Conservation (phyloP, 2,329 filamentous ascomycete genomes). For the Ampelomyces quisqualis region DNA sequence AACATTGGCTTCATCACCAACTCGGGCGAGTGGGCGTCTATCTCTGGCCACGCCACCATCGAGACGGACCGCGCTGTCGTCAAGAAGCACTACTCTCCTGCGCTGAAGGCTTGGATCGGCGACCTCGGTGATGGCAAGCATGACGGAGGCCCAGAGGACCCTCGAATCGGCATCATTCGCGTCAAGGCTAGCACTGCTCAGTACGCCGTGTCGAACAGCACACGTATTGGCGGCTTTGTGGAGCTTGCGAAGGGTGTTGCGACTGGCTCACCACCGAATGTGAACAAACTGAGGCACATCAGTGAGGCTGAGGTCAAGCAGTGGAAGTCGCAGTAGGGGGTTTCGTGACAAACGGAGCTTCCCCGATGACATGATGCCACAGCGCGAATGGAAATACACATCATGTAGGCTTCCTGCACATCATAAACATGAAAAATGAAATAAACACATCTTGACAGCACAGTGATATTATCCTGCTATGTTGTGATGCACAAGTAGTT, state of each 20-base stretch:
- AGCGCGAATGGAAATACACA: neutral
- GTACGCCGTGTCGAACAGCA: constrained; percentile 66
- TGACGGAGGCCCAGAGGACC: constrained; percentile 78
- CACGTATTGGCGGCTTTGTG: constrained; percentile 62
- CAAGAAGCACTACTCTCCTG: constrained; percentile 67
- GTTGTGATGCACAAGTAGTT: too few relatives aligned
- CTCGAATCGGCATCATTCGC: constrained; percentile 77
- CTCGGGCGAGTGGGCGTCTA: constrained; percentile 80
- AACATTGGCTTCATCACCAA: constrained; percentile 79
- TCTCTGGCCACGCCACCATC: constrained; percentile 72
- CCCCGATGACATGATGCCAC: neutral
- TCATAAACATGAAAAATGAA: neutral
- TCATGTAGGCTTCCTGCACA: neutral
- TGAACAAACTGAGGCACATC: constrained; percentile 77
- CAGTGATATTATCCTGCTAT: neutral
- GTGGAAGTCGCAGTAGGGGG: constrained; percentile 38
- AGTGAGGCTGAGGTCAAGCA: constrained; percentile 51
- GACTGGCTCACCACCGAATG: constrained; percentile 67
- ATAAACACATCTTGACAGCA: neutral
- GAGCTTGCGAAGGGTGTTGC: constrained; percentile 75
- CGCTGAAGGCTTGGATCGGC: constrained; percentile 81
- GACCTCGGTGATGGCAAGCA: constrained; percentile 77
- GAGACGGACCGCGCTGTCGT: constrained; percentile 68
- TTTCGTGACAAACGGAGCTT: neutral
- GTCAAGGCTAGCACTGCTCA: constrained; percentile 72